Evolutionary conservation across 208 protist species (phyloP), one percentile per base, ranked within the genome.

Genomic region (Endotrypanum monterogeii): DNA sequence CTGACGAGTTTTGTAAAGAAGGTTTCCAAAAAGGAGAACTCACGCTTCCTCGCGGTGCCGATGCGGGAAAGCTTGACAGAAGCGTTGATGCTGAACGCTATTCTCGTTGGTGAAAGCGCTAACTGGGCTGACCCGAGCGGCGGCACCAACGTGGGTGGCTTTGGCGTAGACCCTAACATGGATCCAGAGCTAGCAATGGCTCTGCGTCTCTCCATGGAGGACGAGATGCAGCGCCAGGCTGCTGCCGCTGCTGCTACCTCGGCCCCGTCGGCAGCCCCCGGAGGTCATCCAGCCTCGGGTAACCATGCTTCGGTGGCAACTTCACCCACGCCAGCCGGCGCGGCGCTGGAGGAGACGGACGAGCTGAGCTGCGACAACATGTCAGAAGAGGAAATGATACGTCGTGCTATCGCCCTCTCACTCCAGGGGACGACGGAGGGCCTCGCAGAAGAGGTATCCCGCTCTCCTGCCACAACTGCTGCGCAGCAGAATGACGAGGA

Each of bases 171-270:
- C 80, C 94, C 94, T 4, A 94, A 88, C 61, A 79, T 94, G 18
- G 96, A 99, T 74, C 97, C 97, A 0, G 97, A 99, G 60, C 86
- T 99, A 20, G 97, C 94, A 28, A 95, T 99, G 95, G 97, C 93
- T n/a, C 83, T 99, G 52, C 94, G 94, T 46, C 83, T 98, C 60
- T 98, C 96, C 4, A 92, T 99, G 84, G 96, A 98, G 79, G 97
- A 98, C 72, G 94, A 98, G 71, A 82, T 96, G 81, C 94, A 93
- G 78, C 84, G 95, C 35, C 87, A 95, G 73, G 94, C 96, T 14
- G 90, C 85, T 6, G 90, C 89, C 6, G 84, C 83, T 0, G 81
- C 73, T 35, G 73, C 78, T 4, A 44, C 65, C n/a, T 39, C 79
- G 7, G 52, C 2, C 83, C 88, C 7, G 79, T 81, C 3, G 16